phyloP scores from a whole-genome alignment of 495 filamentous ascomycete species.

The Podospora tetraspora region DNA sequence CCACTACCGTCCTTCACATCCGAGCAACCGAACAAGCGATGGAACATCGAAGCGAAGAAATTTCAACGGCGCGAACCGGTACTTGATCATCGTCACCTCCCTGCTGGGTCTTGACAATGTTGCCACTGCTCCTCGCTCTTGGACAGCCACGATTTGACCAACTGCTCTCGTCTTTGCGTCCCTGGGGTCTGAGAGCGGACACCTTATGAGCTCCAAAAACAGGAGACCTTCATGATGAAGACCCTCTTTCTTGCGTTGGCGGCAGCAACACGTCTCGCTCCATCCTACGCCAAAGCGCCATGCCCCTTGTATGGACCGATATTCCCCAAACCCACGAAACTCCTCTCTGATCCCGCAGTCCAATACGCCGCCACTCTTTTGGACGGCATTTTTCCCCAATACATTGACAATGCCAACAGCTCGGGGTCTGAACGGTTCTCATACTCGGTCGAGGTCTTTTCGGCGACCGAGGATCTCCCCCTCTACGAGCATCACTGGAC shows the following conservation, averaged over 20 bases:
- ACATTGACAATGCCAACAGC: slow-evolving; percentile 35
- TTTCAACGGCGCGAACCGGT: neutral
- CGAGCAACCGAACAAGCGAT: slow-evolving; percentile 8
- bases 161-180: neutral
- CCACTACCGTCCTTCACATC: neutral
- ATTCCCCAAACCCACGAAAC: slow-evolving; percentile 38
- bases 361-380: slow-evolving; percentile 23
- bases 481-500: slow-evolving; percentile 47
- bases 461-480: slow-evolving; percentile 34
- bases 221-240: slow-evolving; percentile 4
- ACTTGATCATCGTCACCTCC: neutral
- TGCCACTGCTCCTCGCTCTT: neutral
- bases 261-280: neutral
- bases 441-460: slow-evolving; percentile 46
- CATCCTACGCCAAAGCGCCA: slow-evolving; percentile 25
- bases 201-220: neutral
- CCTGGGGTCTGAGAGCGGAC: neutral
- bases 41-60: neutral
- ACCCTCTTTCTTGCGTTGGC: neutral
- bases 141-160: neutral
- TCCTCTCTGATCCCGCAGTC: slow-evolving; percentile 25
- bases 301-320: slow-evolving; percentile 48
- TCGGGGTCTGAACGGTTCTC: slow-evolving; percentile 38
- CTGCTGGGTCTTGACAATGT: neutral
- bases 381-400: slow-evolving; percentile 26